These are phyloP conservation scores for Saccharomyces hybrid DNA, from an alignment of 1,139 yeast genomes.

Conservation along the genomic window DNA sequence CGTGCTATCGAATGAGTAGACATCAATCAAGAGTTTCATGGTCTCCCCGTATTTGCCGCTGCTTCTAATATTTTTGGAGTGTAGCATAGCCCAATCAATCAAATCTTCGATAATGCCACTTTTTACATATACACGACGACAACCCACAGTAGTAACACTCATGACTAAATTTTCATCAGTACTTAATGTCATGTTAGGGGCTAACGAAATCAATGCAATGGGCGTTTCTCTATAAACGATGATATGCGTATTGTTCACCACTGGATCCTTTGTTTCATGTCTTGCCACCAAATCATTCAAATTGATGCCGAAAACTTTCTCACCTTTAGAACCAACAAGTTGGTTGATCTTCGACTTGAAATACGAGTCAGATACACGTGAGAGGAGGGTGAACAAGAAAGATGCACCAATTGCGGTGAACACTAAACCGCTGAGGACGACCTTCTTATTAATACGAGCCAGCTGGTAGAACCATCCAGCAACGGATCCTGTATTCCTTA, in stretches of 20 bases:
- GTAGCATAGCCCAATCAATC: conserved; percentile 49
- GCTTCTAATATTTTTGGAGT: conserved; percentile 37
- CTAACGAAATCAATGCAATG: conserved; percentile 48
- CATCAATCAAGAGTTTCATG: conserved; percentile 37
- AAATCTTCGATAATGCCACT: conserved; percentile 58
- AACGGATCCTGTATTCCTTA: conserved; percentile 13
- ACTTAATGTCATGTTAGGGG: conserved; percentile 29
- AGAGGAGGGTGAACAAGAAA: conserved; percentile 27
- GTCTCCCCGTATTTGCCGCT: conserved; percentile 23
- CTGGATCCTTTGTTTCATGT: conserved; percentile 31
- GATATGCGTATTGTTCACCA: conserved; percentile 41
- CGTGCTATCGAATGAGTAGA: conserved; percentile 45
- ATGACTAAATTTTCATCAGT: conserved; percentile 38
- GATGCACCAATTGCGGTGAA: conserved; percentile 21
- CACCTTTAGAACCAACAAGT: conserved; percentile 40
- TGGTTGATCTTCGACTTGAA: conserved; percentile 42
- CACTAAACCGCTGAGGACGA: conserved; percentile 16
- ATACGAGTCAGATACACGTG: conserved; percentile 32
- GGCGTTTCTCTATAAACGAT: conserved; percentile 59
- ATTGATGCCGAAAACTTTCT: conserved; percentile 47
- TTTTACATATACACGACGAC: conserved; percentile 55
- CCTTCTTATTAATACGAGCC: conserved; percentile 21
- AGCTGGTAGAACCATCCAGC: conserved; percentile 20
- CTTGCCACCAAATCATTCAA: conserved; percentile 40
- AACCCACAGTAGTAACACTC: conserved; percentile 49